Percentiles rank a stretch among this genome's conserved stretches.
Conservation (phyloP, 805 yeast species). For the Spencermartinsiella europaea region DNA sequence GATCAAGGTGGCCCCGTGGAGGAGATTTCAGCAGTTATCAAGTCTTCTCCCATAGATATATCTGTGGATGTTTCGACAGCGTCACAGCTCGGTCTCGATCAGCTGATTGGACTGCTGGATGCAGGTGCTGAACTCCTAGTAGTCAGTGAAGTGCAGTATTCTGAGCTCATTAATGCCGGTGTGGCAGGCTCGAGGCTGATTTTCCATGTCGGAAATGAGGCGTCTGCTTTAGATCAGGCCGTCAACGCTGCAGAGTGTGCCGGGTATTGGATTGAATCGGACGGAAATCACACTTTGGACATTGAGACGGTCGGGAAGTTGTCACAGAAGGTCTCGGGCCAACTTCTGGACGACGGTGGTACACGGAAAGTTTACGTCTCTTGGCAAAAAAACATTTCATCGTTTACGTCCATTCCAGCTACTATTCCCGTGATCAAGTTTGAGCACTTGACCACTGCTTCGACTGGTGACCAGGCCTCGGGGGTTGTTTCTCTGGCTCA, state of each 20-base stretch:
- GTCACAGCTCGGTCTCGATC: slow-evolving; percentile 33
- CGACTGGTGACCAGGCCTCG: not conserved
- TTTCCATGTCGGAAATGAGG: slow-evolving; percentile 19
- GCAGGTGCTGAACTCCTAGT: slow-evolving; percentile 51
- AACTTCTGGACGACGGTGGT: slow-evolving; percentile 3
- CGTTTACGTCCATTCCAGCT: slow-evolving; percentile 4
- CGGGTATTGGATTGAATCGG: not conserved
- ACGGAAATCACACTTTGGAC: not conserved
- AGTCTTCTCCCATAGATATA: slow-evolving; percentile 8
- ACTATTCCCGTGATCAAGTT: slow-evolving; percentile 17
- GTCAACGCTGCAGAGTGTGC: not conserved
- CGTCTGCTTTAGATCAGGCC: not conserved
- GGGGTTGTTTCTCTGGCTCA: slow-evolving; percentile 35
- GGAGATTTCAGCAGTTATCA: slow-evolving; percentile 1
- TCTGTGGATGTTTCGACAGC: slow-evolving; percentile 9
- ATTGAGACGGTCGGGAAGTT: not conserved
- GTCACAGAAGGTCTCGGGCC: not conserved
- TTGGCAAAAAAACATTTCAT: slow-evolving; percentile 1
- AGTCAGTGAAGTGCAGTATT: slow-evolving; percentile 31
- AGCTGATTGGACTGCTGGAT: slow-evolving; percentile 49
- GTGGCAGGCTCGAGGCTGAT: slow-evolving; percentile 49
- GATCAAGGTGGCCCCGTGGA: not conserved
- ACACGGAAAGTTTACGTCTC: not conserved
- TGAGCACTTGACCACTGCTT: slow-evolving; percentile 6
- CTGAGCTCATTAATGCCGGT: slow-evolving; percentile 39